Percentiles rank a stretch among this genome's conserved stretches.
Conservation (phyloP, 192 early-diverging fungal genomes). For the Coemansia nantahalensis region DNA sequence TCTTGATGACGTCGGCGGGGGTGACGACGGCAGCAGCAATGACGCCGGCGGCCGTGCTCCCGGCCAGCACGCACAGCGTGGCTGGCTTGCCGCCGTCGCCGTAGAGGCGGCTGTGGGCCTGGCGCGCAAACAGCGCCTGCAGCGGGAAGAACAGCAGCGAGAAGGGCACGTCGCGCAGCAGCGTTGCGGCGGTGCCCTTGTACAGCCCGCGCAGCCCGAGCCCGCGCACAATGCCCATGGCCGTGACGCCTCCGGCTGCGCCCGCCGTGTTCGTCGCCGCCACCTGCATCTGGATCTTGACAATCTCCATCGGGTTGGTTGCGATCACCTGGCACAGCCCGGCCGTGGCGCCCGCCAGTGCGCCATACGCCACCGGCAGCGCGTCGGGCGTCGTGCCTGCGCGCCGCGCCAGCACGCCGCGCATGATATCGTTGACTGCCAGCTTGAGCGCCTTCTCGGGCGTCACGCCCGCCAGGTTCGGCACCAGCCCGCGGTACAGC, state of each 20-base stretch:
- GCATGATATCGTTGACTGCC: slow-evolving; percentile 55
- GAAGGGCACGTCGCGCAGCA: slow-evolving; percentile 89
- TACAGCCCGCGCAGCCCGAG: slow-evolving; percentile 86
- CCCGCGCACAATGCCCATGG: slow-evolving; percentile 74
- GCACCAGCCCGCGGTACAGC: slow-evolving; percentile 91
- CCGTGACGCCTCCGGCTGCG: slow-evolving; percentile 50
- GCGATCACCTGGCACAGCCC: slow-evolving; percentile 88
- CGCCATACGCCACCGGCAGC: slow-evolving; percentile 66
- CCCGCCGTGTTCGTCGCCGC: slow-evolving; percentile 50
- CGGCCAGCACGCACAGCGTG: slow-evolving; percentile 76
- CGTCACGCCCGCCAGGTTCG: slow-evolving; percentile 89
- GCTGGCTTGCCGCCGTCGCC: slow-evolving; percentile 72
- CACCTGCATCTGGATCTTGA: slow-evolving; percentile 94
- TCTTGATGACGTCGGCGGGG: slow-evolving; percentile 86
- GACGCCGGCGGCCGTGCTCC: slow-evolving; percentile 95
- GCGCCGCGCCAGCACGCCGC: slow-evolving; percentile 67
- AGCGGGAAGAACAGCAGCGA: slow-evolving; percentile 83
- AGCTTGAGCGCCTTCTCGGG: slow-evolving; percentile 88
- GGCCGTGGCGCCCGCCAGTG: slow-evolving; percentile 88
- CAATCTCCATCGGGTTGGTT: slow-evolving; percentile 90
- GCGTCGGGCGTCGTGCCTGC: slow-evolving; percentile 32
- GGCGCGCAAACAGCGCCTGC: slow-evolving; percentile 51
- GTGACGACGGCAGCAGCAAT: slow-evolving; percentile 72
- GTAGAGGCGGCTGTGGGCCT: slow-evolving; percentile 23
- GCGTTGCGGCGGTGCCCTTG: slow-evolving; percentile 87